These are phyloP conservation scores for Penicillium glabrum DNA, from an alignment of 2,329 filamentous ascomycete genomes.

Conservation along the genomic window DNA sequence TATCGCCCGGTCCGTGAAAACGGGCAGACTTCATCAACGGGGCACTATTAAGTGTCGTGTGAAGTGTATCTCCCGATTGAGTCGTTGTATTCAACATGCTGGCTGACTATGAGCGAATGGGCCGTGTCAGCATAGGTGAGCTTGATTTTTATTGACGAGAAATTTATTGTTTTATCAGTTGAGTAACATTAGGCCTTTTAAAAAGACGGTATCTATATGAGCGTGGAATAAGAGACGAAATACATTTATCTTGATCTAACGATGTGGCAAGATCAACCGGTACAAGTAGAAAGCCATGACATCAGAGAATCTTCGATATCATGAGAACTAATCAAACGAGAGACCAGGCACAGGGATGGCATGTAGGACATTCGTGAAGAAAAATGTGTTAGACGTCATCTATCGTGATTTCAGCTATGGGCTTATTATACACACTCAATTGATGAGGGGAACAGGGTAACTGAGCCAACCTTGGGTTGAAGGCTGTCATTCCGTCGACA, in stretches of 20 bases:
- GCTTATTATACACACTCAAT: background rate
- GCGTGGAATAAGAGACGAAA: too few relatives aligned
- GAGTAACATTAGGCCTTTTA: background rate
- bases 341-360: background rate
- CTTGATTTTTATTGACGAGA: background rate
- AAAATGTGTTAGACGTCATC: background rate
- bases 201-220: background rate
- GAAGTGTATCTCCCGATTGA: background rate
- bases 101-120: background rate
- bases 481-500: background rate
- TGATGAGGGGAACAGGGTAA: background rate
- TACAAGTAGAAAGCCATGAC: background rate
- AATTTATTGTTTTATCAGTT: background rate
- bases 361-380: background rate
- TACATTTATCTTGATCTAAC: background rate
- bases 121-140: background rate
- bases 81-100: conserved; percentile 7
- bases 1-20: conserved; percentile 31
- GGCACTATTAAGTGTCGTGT: conserved; percentile 9
- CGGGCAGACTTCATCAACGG: conserved; percentile 30
- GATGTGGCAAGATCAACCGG: background rate
- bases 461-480: background rate
- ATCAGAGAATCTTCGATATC: background rate
- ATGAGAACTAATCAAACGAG: background rate
- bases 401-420: background rate